Evolutionary conservation across 352 stramenopile genomes (phyloP).

Genomic region (Globisporangium apiculatum): DNA sequence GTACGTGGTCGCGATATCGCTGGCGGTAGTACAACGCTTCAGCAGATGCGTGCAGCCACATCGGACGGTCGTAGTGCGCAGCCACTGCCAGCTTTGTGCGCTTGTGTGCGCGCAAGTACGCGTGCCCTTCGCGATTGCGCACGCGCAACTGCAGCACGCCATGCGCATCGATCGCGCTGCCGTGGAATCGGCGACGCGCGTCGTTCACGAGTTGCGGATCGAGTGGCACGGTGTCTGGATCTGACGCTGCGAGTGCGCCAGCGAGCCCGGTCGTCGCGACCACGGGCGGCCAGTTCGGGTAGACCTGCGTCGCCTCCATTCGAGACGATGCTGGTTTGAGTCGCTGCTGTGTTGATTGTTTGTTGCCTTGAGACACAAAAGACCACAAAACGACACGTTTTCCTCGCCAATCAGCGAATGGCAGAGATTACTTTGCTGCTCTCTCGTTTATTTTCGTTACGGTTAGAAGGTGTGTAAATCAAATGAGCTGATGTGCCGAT

Average conservation of each 20-base stretch:
- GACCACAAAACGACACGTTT: too few relatives aligned
- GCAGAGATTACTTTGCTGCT: too few relatives aligned
- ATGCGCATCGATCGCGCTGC: constrained; percentile 37
- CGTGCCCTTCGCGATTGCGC: constrained; percentile 47
- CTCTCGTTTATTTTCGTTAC: too few relatives aligned
- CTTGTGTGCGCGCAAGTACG: constrained; percentile 44
- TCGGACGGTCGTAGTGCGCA: neutral
- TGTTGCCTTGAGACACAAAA: too few relatives aligned
- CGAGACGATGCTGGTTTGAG: neutral
- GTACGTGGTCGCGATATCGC: constrained; percentile 39
- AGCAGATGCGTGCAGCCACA: neutral
- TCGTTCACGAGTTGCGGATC: constrained; percentile 44
- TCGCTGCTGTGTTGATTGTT: neutral
- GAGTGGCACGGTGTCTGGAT: constrained; percentile 46
- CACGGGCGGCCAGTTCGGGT: constrained; percentile 46
- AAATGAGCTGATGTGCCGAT: too few relatives aligned
- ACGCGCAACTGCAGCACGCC: constrained; percentile 41
- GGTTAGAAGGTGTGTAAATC: too few relatives aligned
- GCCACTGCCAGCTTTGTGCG: constrained; percentile 19
- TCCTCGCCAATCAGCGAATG: too few relatives aligned
- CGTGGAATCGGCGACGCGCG: constrained; percentile 22
- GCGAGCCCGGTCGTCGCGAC: constrained; percentile 42
- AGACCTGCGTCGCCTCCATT: constrained; percentile 56
- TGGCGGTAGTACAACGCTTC: constrained; percentile 26
- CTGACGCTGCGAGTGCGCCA: constrained; percentile 29